Base-by-base conservation (phyloP, 202 grass and related monocot genomes). In the Panicum hallii region DNA sequence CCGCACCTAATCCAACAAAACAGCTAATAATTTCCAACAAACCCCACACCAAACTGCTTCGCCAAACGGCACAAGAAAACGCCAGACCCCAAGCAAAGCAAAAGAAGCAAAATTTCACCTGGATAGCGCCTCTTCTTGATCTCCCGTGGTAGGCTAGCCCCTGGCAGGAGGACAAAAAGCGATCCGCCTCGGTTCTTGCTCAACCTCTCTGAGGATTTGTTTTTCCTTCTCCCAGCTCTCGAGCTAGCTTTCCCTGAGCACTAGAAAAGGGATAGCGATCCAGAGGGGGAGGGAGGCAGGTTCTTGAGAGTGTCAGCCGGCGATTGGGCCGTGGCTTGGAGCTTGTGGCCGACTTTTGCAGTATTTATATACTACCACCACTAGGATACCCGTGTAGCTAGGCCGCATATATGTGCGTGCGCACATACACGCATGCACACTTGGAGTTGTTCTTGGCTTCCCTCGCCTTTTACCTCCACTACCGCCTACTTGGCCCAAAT, bases 261-360 rank as follows among this genome's bases (percentile, higher is more conserved):
- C 89, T 90, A 79, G 74, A 82, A 79, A 83, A 90, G 88, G 71
- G 79, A 14, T 0, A 79, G 84, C 80, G 56, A 76, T 83, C 75
- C 85, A 80, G 71, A 79, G 67, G 53, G 53, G 54, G 61, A 53
- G 53, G 54, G 61, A 53, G 85, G 56, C 60, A 80, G 60, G 78
- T 85, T 88, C 85, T 85, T 74, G 85, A 67, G 89, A 85, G 89
- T 91, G 89, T 71, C 89, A 82, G 66, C 67, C 46, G 77, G 32
- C 80, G 85, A 91, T 85, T 88, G 89, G 85, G 67, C 81, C 75
- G 50, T 79, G 75, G 40, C 26, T 58, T 77, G 72, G 77, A 89
- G 55, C 70, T 85, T 70, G 71, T 85, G 89, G 85, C 82, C 85
- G 82, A 84, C 89, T 85, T 91, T 82, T 85, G 66, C 56, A 17